phyloP scores from a whole-genome alignment of 2,329 filamentous ascomycete genomes.

The Phialocephala subalpina region DNA sequence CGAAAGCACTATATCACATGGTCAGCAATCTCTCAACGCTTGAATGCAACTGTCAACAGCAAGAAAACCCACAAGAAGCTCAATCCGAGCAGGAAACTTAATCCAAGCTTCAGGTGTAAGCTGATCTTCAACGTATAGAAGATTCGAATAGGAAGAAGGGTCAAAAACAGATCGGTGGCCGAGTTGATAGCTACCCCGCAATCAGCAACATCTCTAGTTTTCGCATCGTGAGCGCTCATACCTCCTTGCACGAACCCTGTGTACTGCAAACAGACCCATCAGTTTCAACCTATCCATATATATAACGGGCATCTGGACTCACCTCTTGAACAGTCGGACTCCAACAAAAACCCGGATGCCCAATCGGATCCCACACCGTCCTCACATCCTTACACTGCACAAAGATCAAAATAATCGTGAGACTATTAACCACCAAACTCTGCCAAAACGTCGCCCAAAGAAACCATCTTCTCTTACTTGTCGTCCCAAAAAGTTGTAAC shows the following conservation, averaged over 20 bases:
- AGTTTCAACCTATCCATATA: not conserved
- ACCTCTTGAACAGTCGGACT: conserved; percentile 22
- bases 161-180: conserved; percentile 24
- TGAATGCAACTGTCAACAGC: not conserved
- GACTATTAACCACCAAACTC: conserved; percentile 20
- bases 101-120: conserved; percentile 20
- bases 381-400: conserved; percentile 26
- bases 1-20: conserved; percentile 21
- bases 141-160: conserved; percentile 22
- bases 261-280: conserved; percentile 6
- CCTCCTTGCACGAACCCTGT: conserved; percentile 15
- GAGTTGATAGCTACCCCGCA: conserved; percentile 18
- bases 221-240: not conserved
- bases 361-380: conserved; percentile 26
- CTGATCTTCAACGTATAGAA: conserved; percentile 27
- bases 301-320: not conserved
- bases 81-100: conserved; percentile 22
- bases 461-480: conserved; percentile 3
- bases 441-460: conserved; percentile 28
- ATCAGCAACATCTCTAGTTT: not conserved
- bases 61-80: conserved; percentile 24
- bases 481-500: conserved; percentile 30
- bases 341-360: conserved; percentile 23
- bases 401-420: conserved; percentile 26
- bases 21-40: not conserved